Evolutionary conservation across 768 basidiomycete species (phyloP).

Genomic region (Suillus fuscotomentosus): DNA sequence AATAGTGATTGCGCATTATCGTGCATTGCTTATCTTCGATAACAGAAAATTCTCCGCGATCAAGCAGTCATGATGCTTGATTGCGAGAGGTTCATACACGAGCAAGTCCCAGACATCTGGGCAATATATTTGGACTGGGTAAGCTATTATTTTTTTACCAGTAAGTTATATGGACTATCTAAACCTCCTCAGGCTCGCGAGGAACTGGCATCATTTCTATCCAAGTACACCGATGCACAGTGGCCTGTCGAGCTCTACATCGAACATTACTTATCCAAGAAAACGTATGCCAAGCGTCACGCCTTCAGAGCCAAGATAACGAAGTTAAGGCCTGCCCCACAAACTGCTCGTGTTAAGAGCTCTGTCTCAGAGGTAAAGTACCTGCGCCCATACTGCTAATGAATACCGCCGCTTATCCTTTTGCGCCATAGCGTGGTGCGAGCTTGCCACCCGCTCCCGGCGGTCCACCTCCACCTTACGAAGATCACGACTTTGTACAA

Average conservation of each 20-base stretch:
- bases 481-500: neutral
- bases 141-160: neutral
- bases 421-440: neutral
- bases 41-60: neutral
- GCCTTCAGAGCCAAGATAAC: neutral
- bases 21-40: neutral
- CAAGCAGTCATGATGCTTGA: neutral
- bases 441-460: neutral
- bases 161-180: neutral
- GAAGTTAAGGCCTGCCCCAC: neutral
- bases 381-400: no score
- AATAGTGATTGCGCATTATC: neutral
- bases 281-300: neutral
- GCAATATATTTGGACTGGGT: neutral
- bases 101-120: neutral
- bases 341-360: neutral
- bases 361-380: neutral
- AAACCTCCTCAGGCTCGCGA: neutral
- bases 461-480: neutral
- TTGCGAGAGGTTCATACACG: neutral
- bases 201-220: neutral
- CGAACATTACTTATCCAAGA: neutral
- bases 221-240: neutral
- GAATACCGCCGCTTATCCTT: neutral
- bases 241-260: slow-evolving; percentile 6